Evolutionary conservation across 495 filamentous ascomycete species (phyloP), one percentile per base, ranked within the genome.

Genomic region (Lepraria neglecta): DNA sequence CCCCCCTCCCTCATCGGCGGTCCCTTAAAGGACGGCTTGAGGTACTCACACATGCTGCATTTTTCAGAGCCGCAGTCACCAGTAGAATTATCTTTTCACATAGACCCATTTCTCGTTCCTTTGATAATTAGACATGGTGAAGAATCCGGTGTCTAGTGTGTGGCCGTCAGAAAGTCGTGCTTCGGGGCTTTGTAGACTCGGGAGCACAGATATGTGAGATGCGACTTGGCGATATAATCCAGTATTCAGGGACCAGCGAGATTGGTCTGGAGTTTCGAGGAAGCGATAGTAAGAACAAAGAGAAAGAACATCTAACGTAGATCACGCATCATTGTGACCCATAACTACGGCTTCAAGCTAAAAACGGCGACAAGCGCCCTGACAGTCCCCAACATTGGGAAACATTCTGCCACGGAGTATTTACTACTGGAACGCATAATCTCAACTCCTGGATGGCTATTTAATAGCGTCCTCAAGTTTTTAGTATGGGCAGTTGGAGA

Each of bases 11-110:
- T 1, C 35, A 12, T 38, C 35, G 35, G 12, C 35, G 9, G 12
- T 38, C 12, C 7, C 12, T 38, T 38, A 12, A 12, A 38, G 9
- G 35, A 38, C 35, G 7, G 35, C 21, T 9, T 19, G 31, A 7
- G 9, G 27, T 6, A 60, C 55, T 58, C 40, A 63, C 61, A 47
- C 46, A 44, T 63, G 15, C 46, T 58, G 56, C 61, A 63, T 63
- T 24, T 44, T 63, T 19, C 11, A 30, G 46, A 6, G 4, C 14
- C 10, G 50, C 14, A 35, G 11, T 59, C 43, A 35, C 28, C 30
- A 54, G 17, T 11, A 33, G 10, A 38, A 12, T 11, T 33, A 17
- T 35, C 40, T 12, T 31, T 17, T 14, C 43, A 46, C 24, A 47
- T 40, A 58, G 46, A 48, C 21, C 27, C 15, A 44, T 42, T 38